Conservation (phyloP, 2,329 filamentous ascomycete species). For the Macroventuria anomochaeta region DNA sequence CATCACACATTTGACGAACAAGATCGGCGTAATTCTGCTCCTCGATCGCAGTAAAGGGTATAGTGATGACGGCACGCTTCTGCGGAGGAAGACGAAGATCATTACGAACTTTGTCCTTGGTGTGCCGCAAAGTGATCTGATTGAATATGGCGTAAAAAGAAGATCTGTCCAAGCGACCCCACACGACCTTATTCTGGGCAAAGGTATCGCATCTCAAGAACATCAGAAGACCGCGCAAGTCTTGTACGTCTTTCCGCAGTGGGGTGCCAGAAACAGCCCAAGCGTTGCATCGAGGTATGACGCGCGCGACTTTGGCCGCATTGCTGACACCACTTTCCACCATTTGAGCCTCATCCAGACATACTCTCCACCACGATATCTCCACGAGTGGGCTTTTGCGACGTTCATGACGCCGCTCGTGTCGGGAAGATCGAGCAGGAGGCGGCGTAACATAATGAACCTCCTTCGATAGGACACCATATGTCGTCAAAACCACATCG, state of each 20-base stretch:
- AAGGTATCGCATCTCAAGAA: constrained; percentile 84
- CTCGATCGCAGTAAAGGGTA: constrained; percentile 89
- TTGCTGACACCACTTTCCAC: constrained; percentile 87
- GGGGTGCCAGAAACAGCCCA: constrained; percentile 96
- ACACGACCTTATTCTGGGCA: constrained; percentile 67
- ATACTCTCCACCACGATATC: constrained; percentile 86
- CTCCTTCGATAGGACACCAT: constrained; percentile 76
- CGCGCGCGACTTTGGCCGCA: constrained; percentile 78
- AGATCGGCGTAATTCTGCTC: constrained; percentile 85
- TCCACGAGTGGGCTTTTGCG: constrained; percentile 78
- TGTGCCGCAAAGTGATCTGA: constrained; percentile 79
- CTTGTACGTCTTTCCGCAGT: constrained; percentile 77
- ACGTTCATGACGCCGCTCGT: constrained; percentile 68
- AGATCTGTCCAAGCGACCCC: constrained; percentile 72
- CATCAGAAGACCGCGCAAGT: constrained; percentile 79
- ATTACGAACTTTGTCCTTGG: constrained; percentile 77
- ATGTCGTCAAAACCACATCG: constrained; percentile 69
- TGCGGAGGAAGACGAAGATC: constrained; percentile 83
- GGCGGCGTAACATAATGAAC: constrained; percentile 76
- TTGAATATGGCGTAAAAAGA: constrained; percentile 74
- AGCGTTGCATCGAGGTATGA: constrained; percentile 82
- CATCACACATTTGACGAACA: constrained; percentile 76
- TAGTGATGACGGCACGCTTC: constrained; percentile 83
- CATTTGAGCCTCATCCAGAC: constrained; percentile 82
- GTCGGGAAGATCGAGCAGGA: constrained; percentile 72